Evolutionary conservation across 176 grass and related monocot species (phyloP).

Genomic region (Cocos nucifera): DNA sequence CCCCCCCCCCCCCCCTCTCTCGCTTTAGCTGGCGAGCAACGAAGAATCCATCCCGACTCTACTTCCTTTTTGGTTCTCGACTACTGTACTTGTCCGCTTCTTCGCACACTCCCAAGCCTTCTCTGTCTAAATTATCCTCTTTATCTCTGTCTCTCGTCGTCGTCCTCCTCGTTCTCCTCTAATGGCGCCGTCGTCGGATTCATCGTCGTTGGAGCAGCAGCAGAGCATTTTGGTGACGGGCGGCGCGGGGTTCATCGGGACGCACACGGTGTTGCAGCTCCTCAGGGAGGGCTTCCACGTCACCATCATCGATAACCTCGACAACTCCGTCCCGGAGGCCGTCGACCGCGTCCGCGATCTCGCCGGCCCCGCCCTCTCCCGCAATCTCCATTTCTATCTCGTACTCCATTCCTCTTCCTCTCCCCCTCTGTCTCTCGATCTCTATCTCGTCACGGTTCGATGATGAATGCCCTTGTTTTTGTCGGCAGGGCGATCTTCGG

Average conservation of each 20-base stretch:
- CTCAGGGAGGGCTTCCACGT: conserved; percentile 60
- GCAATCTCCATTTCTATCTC: conserved; percentile 49
- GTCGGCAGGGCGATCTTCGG: conserved; percentile 60
- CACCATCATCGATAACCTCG: conserved; percentile 77
- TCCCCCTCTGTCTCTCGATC: background rate
- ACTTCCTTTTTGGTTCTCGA: no score
- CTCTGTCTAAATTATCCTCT: background rate
- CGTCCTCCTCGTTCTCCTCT: no score
- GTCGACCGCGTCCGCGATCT: conserved; percentile 71
- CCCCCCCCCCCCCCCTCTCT: no score
- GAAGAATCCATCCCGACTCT: no score
- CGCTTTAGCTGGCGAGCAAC: no score
- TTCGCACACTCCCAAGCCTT: background rate
- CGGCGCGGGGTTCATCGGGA: conserved; percentile 87
- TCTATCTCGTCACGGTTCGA: background rate
- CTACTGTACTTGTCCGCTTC: background rate
- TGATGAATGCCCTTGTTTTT: background rate
- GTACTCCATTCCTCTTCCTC: conserved; percentile 15
- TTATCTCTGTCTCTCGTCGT: background rate
- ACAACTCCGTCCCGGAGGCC: conserved; percentile 84
- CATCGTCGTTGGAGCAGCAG: background rate
- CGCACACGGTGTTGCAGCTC: conserved; percentile 82
- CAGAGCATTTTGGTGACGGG: conserved; percentile 73
- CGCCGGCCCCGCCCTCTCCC: conserved; percentile 53
- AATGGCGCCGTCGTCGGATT: background rate